Evolutionary conservation across 2,329 filamentous ascomycete species (phyloP).

Genomic region (Exophiala oligosperma): DNA sequence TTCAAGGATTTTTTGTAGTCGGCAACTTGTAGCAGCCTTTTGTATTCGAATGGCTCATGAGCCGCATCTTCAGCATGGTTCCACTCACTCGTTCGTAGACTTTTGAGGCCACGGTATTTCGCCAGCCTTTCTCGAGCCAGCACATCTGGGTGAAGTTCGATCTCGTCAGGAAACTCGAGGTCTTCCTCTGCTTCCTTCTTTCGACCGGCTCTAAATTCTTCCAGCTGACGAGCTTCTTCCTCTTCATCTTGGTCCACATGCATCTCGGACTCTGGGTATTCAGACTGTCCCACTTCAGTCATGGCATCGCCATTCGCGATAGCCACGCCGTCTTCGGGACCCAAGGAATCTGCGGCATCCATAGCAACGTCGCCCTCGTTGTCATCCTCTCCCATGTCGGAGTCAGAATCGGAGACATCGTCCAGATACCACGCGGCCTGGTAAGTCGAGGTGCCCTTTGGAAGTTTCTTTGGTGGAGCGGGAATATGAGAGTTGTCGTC

Average conservation of each 20-base stretch:
- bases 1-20: conserved; percentile 86
- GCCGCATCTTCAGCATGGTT: conserved; percentile 82
- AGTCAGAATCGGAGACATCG: conserved; percentile 79
- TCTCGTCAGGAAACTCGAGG: conserved; percentile 94
- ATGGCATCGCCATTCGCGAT: conserved; percentile 54
- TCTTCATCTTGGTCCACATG: conserved; percentile 78
- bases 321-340: conserved; percentile 78
- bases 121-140: conserved; percentile 81
- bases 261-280: conserved; percentile 92
- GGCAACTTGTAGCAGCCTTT: conserved; percentile 78
- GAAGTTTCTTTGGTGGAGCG: conserved; percentile 69
- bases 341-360: conserved; percentile 50
- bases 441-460: conserved; percentile 89
- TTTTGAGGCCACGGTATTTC: conserved; percentile 89
- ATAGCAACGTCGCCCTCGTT: conserved; percentile 55
- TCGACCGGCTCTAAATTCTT: conserved; percentile 75
- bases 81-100: conserved; percentile 82
- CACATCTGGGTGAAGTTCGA: conserved; percentile 87
- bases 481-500: conserved; percentile 71
- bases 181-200: conserved; percentile 84
- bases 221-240: conserved; percentile 80
- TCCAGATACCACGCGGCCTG: conserved; percentile 92
- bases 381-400: conserved; percentile 74
- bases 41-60: conserved; percentile 88
- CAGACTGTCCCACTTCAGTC: conserved; percentile 78